Evolutionary conservation across 2,329 filamentous ascomycete genomes (phyloP).

Genomic region (Reticulascus tulasneorum): DNA sequence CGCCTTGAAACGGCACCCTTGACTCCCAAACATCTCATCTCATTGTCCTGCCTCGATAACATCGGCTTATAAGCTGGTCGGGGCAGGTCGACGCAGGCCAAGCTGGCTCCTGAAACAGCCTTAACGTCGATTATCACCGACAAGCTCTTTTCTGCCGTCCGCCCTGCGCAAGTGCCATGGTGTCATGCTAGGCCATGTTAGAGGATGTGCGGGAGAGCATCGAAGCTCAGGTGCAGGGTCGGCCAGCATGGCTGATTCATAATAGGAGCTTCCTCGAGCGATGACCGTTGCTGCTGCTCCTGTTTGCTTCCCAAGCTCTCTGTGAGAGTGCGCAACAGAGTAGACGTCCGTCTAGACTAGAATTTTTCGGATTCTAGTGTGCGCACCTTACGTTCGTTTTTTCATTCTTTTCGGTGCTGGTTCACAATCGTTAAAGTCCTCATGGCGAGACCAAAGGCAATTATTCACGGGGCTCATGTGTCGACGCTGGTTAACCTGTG

Average conservation of each 20-base stretch:
- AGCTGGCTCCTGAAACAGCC: conserved; percentile 11
- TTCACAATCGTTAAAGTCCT: conserved; percentile 7
- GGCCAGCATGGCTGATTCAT: no score
- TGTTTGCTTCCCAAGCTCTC: conserved; percentile 12
- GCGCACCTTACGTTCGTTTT: conserved; percentile 4
- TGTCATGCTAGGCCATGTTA: conserved; percentile 6
- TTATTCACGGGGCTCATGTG: conserved; percentile 7
- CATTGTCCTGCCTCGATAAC: no score
- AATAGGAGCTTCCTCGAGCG: no score
- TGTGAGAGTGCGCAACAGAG: conserved; percentile 12
- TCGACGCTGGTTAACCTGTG: conserved; percentile 5
- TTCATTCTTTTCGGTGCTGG: conserved; percentile 8
- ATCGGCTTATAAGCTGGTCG: no score
- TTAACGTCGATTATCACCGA: conserved; percentile 11
- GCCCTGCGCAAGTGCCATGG: conserved; percentile 8
- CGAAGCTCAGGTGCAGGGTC: no score
- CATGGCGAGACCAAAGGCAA: conserved; percentile 13
- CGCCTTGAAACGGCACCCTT: conserved; percentile 14
- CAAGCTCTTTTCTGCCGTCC: conserved; percentile 12
- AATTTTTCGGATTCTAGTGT: conserved; percentile 7
- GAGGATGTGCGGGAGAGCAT: conserved; percentile 1
- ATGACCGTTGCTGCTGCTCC: conserved; percentile 8
- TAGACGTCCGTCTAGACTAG: no score
- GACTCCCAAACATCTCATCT: conserved; percentile 8
- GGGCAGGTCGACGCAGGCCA: conserved; percentile 3